Evolutionary conservation across 2,329 filamentous ascomycete genomes (phyloP), one percentile per base, ranked within the genome.

Genomic region (Fusarium burgessii): DNA sequence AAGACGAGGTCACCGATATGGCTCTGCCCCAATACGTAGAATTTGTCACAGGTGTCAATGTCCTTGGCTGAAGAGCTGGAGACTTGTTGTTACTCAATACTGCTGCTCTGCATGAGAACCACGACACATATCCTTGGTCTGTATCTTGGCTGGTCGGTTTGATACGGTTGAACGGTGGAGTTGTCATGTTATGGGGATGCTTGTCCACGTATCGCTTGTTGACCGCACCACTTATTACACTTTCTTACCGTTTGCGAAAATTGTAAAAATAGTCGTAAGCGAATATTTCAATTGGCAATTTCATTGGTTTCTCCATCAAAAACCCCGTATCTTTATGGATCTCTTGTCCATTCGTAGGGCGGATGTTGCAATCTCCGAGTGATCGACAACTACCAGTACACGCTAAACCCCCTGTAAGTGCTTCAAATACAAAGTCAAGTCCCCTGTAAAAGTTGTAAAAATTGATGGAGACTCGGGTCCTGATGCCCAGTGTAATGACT

Each of bases 321-420:
- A 32, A 36, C 32, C 17, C 35, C 47, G 15, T 40, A 43, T 11
- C 38, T 40, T 9, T 3, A 29, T 18, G 42, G 32, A 29, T 33
- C 36, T 66, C n/a, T 13, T 58, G 33, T 23, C 33, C 17, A 35
- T 62, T 41, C 18, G 38, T 38, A 36, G 40, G 35, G 41, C 61
- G 60, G 60, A 32, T 50, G 40, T 40, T 58, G 52, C 51, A 66
- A 66, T 49, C 32, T 65, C 62, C 60, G 62, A 59, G 40, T 25
- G 61, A 66, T 66, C 62, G 61, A 65, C 61, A 50, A 15, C 45
- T 66, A 36, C 52, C 33, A 20, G 32, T 27, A 40, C 33, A 49
- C 18, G n/a, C 45, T 7, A 17, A 32, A 14, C 15, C 27, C 45
- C 29, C 49, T 55, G 29, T 33, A 43, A 42, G 51, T 36, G 29